Evolutionary conservation across 768 basidiomycete species (phyloP), one percentile per base, ranked within the genome.

Genomic region (Macrolepiota fuliginosa): DNA sequence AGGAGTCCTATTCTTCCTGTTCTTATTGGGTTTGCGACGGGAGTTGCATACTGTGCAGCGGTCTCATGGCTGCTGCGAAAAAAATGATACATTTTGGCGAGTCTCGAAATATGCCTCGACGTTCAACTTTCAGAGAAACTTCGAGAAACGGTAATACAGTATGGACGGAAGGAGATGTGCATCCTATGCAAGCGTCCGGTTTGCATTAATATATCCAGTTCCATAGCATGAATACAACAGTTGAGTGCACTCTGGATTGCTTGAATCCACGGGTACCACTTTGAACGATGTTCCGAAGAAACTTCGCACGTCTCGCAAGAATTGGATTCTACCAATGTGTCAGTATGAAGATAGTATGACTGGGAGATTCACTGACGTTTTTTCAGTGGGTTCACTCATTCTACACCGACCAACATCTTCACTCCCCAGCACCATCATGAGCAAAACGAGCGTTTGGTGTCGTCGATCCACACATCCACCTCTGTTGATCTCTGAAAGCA

Each of bases 261-360:
- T 75, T 1, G 79, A 76, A 54, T 88, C 84, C 55, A 81, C 83
- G 1, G 86, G 77, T 15, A 83, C 82, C 58, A 97, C 89, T 74
- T 97, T 98, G 85, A 98, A 98, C 13, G 92, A 89, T 0, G 91
- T 94, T 27, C 94, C 93, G 65, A 97, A 96, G 70, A 91, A 90
- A 19, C 81, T 76, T 64, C 84, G 84, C 46, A 95, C 75, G 66
- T 98, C 96, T 29, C 91, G 82, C 24, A 98, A 75, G 68, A 96
- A 94, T 77, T 97, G 94, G 50, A 96, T 84, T n/a, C 96, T 98
- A 68, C 52, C 58, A 45, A 52, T 47, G 25, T 39, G 15, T 49
- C 19, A 57, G 10, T 22, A 51, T 10, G 27, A 39, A 32, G 36
- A 29, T 47, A 19, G 24, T 47, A 46, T 2, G 56, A n/a, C 17